Evolutionary conservation across 2,329 filamentous ascomycete species (phyloP), one percentile per base, ranked within the genome.

Genomic region (Laburnicola sp.): DNA sequence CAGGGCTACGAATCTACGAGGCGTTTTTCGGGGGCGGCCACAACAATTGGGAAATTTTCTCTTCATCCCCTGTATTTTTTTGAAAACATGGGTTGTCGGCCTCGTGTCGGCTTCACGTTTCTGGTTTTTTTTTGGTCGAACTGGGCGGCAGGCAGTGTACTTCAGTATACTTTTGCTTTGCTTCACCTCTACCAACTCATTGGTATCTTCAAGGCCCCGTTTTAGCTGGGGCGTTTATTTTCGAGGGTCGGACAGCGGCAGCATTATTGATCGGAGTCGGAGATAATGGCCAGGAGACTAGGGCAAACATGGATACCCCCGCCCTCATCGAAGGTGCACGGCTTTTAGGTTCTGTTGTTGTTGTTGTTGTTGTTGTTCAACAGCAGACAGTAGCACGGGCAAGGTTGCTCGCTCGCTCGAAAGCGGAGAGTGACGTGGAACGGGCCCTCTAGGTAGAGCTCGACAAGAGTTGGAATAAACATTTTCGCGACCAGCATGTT

Each of bases 1-100:
- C 70, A 72, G 57, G 71, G 70, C 70, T 71, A 73, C 59, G 62
- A 72, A 56, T 54, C 50, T 53, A 57, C 31, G 44, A 48, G 57
- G 59, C 46, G 57, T 62, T 59, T 43, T 50, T 38, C 47, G 37
- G 46, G 48, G 35, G 46, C 45, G 51, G 23, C 26, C 53, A 45
- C 48, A 16, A 37, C 34, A 10, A 11, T 23, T 25, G 6, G 6
- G 3, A 6, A 16, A 49, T 42, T 35, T 42, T 31, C 48, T 48
- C 45, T 45, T 32, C 28, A 48, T 28, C 23, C 35, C 23, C 42
- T 11, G 30, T 16, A 39, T 26, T 16, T 16, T 16, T 16, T 16
- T 16, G 16, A 16, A 16, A 22, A 2, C 25, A 31, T 34, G 16
- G 30, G 25, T 36, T 27, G 30, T 22, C 32, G 36, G 6, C 28